These are phyloP conservation scores for Gonium pectorale DNA, from an alignment of 139 green algal species.

Conservation along the genomic window DNA sequence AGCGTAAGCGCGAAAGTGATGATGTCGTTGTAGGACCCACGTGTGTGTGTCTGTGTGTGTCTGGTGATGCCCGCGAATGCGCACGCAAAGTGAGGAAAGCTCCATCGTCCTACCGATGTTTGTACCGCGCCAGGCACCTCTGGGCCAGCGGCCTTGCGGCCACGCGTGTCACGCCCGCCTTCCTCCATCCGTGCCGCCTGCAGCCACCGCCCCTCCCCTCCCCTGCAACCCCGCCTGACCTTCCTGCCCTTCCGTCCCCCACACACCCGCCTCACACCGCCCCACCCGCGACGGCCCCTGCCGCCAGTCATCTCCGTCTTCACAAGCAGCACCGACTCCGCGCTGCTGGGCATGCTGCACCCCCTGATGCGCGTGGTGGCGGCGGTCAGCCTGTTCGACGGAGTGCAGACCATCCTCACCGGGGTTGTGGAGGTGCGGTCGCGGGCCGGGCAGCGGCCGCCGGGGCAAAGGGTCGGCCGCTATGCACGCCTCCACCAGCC, in stretches of 20 bases:
- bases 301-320: slow-evolving; percentile 59
- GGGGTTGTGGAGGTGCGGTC: slow-evolving; percentile 52
- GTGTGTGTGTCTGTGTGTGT: too few relatives aligned
- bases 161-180: background rate
- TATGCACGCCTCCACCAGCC: too few relatives aligned
- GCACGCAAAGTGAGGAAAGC: too few relatives aligned
- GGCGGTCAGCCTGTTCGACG: slow-evolving; percentile 61
- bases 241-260: background rate
- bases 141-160: background rate
- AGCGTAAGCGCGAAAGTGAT: too few relatives aligned
- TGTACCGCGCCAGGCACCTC: too few relatives aligned
- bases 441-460: too few relatives aligned
- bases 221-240: background rate
- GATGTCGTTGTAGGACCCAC: too few relatives aligned
- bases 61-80: too few relatives aligned
- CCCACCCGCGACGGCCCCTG: background rate
- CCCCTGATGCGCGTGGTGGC: slow-evolving; percentile 64
- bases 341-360: slow-evolving; percentile 54
- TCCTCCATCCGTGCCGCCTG: background rate
- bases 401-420: slow-evolving; percentile 59
- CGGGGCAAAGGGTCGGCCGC: too few relatives aligned
- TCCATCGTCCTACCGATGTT: too few relatives aligned
- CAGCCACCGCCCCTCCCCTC: background rate
- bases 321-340: slow-evolving; percentile 41
- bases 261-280: background rate